Evolutionary conservation across 2,329 filamentous ascomycete genomes (phyloP).

Genomic region (Cytospora schulzeri): DNA sequence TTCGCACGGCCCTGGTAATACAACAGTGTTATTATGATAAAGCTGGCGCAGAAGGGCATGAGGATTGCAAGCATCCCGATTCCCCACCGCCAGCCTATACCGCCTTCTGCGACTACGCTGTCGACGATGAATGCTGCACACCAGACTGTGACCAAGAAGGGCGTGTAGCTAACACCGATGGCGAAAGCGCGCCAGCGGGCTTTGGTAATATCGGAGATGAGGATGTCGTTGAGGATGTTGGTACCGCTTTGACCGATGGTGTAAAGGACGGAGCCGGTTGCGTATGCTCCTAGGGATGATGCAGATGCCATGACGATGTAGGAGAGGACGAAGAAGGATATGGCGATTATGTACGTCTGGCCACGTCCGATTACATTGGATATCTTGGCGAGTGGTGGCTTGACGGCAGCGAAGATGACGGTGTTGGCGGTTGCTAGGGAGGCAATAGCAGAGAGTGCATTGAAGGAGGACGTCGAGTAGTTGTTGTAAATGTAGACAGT

Average conservation of each 20-base stretch:
- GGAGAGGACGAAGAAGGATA: slow-evolving; percentile 56
- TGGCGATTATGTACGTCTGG: slow-evolving; percentile 59
- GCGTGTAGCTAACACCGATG: slow-evolving; percentile 53
- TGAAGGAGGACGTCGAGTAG: slow-evolving; percentile 39
- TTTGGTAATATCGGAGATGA: slow-evolving; percentile 63
- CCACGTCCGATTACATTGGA: slow-evolving; percentile 64
- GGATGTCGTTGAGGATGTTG: slow-evolving; percentile 63
- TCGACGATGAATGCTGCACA: slow-evolving; percentile 52
- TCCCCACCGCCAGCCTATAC: slow-evolving; percentile 57
- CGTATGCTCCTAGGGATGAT: slow-evolving; percentile 52
- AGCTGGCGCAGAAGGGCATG: slow-evolving; percentile 51
- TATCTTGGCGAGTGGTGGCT: slow-evolving; percentile 63
- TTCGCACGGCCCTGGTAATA: slow-evolving; percentile 53
- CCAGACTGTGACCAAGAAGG: slow-evolving; percentile 60
- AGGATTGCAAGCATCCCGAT: slow-evolving; percentile 60
- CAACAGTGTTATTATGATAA: slow-evolving; percentile 51
- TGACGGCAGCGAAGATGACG: slow-evolving; percentile 54
- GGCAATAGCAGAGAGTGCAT: slow-evolving; percentile 35
- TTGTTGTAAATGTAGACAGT: slow-evolving; percentile 37
- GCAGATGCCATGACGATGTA: slow-evolving; percentile 61
- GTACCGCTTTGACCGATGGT: slow-evolving; percentile 60
- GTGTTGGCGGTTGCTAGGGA: slow-evolving; percentile 37
- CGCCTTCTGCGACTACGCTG: slow-evolving; percentile 35
- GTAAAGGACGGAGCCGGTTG: slow-evolving; percentile 60
- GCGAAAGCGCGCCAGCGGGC: slow-evolving; percentile 52